Evolutionary conservation across 495 filamentous ascomycete species (phyloP), one percentile per base, ranked within the genome.

Genomic region (Aspergillus asperescens): DNA sequence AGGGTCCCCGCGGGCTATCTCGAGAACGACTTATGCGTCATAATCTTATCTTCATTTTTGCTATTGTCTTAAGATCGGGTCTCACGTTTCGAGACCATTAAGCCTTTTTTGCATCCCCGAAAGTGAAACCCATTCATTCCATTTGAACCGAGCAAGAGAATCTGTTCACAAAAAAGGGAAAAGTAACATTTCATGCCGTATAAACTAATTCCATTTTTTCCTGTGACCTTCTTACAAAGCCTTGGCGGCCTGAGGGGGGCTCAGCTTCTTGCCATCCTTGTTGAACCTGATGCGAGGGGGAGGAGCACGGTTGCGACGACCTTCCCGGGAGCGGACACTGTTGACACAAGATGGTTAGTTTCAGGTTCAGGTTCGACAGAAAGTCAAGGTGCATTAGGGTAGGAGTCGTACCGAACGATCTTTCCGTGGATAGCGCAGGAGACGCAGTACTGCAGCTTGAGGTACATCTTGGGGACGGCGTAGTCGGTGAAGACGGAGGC

Each of bases 391-490:
- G 5, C 4, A 34, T 46, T 7, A 46, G n/a, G 12, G 23, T 12
- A 31, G 51, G 27, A 32, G 42, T 53, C 89, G 73, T 87, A 98
- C 93, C 93, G 92, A 73, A 99, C 94, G 74, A 97, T 97, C 88
- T 99, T 99, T 81, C 94, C 93, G 81, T 97, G 93, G 67, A 99
- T 97, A 62, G 93, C 93, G 79, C 93, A 97, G 71, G 94, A 97
- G 68, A 98, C 93, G 75, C 93, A 99, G 88, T 99, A 99, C 81
- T 99, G 93, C 72, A 99, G 86, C 85, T 99, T 99, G 74, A 99
- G 81, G 86, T 99, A 99, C 93, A 99, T 99, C 85, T 99, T 99
- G 75, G 93, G 93, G 73, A 99, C 91, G 54, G 89, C 87, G 81
- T 99, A 99, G 80, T 99, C 93, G 59, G 87, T 77, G 82, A 96